Evolutionary conservation across 2,329 filamentous ascomycete species (phyloP), one percentile per base, ranked within the genome.

Genomic region (Tolypocladium pustulatum): DNA sequence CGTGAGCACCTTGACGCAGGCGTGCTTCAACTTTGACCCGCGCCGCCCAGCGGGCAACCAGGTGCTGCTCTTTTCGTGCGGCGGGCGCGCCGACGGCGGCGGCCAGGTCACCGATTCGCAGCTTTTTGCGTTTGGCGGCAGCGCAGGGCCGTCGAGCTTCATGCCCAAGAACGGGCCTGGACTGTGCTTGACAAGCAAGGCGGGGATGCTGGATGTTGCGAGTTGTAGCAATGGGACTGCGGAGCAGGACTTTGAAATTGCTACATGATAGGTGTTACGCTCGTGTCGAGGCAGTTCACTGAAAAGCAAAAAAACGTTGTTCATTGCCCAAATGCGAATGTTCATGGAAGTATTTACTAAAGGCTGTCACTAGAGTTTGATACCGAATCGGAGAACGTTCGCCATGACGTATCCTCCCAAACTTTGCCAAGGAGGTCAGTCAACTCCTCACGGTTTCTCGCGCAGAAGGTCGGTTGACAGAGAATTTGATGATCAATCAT

Each of bases 21-120:
- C 81, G 51, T 85, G 82, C 65, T 71, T 83, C 64, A 84, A 82
- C 71, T 82, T 82, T 61, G 81, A 85, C 63, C 46, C 46, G 27
- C 46, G 46, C 15, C 25, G 46, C 27, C 46, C 46, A 12, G 15
- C 25, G 6, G 46, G 46, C 2, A 78, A 79, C 64, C 80, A 82
- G 62, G 79, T 82, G 17, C 64, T 79, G 38, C 72, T 85, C 30
- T 85, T 84, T 64, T 82, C 81, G 13, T 85, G 82, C 61, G 82
- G 81, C 56, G 81, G 81, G 20, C 74, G 81, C 43, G 81, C 81
- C 25, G 82, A 81, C 60, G 81, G 81, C 52, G 69, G 75, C 25
- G 81, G 81, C 17, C 62, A 68, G 5, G 78, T 81, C 2, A 78
- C 79, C 8, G 69, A 75, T 57, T 83, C 80, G 0, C 81, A 83